Evolutionary conservation across 192 early-diverging fungal genomes (phyloP).

Genomic region (Powellomyces hirtus): DNA sequence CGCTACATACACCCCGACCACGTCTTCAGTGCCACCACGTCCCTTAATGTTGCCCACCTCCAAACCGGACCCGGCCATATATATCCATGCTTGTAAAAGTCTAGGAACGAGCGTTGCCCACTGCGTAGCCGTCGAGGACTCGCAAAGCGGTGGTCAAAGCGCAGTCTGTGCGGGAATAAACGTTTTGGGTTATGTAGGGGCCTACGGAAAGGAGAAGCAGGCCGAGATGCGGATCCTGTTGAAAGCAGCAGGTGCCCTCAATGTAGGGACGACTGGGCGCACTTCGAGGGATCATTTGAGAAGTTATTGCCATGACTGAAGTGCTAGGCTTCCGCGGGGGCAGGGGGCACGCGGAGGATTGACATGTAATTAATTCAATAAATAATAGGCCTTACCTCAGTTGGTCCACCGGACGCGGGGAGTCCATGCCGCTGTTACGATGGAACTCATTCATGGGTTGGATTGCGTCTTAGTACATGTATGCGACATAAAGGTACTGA

Average conservation of each 20-base stretch:
- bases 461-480: too few relatives aligned
- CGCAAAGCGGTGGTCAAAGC: neutral
- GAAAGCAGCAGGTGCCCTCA: neutral
- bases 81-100: slow-evolving; percentile 4
- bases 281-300: too few relatives aligned
- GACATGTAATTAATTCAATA: too few relatives aligned
- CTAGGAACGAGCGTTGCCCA: neutral
- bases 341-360: too few relatives aligned
- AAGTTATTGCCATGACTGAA: too few relatives aligned
- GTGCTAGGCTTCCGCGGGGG: too few relatives aligned
- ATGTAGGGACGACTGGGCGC: too few relatives aligned
- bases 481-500: too few relatives aligned
- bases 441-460: too few relatives aligned
- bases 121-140: slow-evolving; percentile 19
- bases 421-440: too few relatives aligned
- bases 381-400: too few relatives aligned
- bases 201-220: neutral
- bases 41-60: slow-evolving; percentile 1
- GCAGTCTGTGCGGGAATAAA: slow-evolving; percentile 11
- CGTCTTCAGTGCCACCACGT: slow-evolving; percentile 12
- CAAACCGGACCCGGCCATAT: slow-evolving; percentile 14
- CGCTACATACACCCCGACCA: neutral
- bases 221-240: neutral
- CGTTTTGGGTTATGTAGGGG: slow-evolving; percentile 10
- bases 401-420: too few relatives aligned